phyloP scores from a whole-genome alignment of 495 filamentous ascomycete species.

The Hypoxylon perforatum region DNA sequence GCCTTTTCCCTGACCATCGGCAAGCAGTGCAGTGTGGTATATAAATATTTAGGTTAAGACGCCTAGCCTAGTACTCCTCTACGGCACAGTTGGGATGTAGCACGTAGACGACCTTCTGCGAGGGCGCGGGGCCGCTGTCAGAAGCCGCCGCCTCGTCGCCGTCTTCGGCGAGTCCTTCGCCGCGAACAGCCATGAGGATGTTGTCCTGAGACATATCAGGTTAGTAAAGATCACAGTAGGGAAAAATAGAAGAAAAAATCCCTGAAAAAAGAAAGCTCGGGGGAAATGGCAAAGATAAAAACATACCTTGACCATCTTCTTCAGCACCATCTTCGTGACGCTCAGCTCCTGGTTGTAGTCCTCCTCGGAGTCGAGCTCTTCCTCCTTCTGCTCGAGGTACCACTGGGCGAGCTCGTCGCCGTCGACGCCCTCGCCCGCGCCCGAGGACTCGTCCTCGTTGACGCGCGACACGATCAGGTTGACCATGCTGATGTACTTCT shows the following conservation, averaged over 20 bases:
- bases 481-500: constrained; percentile 91
- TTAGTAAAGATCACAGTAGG: background rate
- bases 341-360: constrained; percentile 80
- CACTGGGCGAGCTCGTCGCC: constrained; percentile 85
- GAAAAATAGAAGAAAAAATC: background rate
- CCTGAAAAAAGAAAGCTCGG: background rate
- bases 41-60: background rate
- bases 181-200: constrained; percentile 88
- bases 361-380: constrained; percentile 81
- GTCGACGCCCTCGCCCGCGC: constrained; percentile 86
- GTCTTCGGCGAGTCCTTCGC: constrained; percentile 78
- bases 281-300: background rate
- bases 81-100: constrained; percentile 94
- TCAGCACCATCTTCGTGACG: constrained; percentile 87
- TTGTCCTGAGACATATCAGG: constrained; percentile 71
- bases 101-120: constrained; percentile 79
- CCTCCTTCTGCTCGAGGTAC: constrained; percentile 95
- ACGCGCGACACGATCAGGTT: constrained; percentile 85
- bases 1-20: background rate
- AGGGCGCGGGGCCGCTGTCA: constrained; percentile 54
- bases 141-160: constrained; percentile 61
- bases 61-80: constrained; percentile 61
- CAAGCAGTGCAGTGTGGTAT: background rate
- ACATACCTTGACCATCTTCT: constrained; percentile 94
- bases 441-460: constrained; percentile 75